Evolutionary conservation across 352 stramenopile genomes (phyloP), one percentile per base, ranked within the genome.

Genomic region (Globisporangium apiculatum): DNA sequence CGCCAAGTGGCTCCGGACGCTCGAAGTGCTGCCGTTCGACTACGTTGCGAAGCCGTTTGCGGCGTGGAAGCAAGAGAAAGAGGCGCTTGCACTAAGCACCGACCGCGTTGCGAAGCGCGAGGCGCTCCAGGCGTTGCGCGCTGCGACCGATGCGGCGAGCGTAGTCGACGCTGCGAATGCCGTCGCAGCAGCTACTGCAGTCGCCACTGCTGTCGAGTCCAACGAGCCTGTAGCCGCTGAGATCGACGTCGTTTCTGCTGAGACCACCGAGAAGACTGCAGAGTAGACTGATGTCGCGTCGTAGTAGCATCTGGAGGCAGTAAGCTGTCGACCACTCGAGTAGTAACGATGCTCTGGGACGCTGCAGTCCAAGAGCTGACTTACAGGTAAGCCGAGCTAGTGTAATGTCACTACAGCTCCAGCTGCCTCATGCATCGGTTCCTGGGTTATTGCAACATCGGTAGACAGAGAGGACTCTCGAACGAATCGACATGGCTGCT

Each of bases 61-160:
- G 17, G 71, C 78, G 59, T 94, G 84, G 84, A 91, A 91, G 55
- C 68, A 67, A 18, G 79, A 87, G 50, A 94, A 94, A 55, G 82
- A 90, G 60, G 79, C 83, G 4, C 66, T 79, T 52, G 67, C 75
- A 1, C 52, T 53, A 40, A 62, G 62, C 49, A 71, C 62, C n/a
- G 64, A 82, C 52, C 69, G 73, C 49, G 65, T 60, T 18, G 71
- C 60, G 4, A 81, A 76, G 57, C 67, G 72, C 2, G 69, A 81
- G n/a, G 55, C 72, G 9, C 67, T 75, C 15, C 75, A 76, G 51
- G 51, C 62, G 40, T 54, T 65, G 12, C 67, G 69, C 35, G 56
- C 62, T 14, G 53, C 60, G 3, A 9, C 35, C 14, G 2, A 35
- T 40, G 24, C 48, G 41, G 36, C 55, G 7, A 54, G 59, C 14